A percentile compares a stretch with the other conserved stretches of the same genome.
Evolutionary conservation across 2,329 filamentous ascomycete species (phyloP).

Genomic region (Colletotrichum orbiculare): DNA sequence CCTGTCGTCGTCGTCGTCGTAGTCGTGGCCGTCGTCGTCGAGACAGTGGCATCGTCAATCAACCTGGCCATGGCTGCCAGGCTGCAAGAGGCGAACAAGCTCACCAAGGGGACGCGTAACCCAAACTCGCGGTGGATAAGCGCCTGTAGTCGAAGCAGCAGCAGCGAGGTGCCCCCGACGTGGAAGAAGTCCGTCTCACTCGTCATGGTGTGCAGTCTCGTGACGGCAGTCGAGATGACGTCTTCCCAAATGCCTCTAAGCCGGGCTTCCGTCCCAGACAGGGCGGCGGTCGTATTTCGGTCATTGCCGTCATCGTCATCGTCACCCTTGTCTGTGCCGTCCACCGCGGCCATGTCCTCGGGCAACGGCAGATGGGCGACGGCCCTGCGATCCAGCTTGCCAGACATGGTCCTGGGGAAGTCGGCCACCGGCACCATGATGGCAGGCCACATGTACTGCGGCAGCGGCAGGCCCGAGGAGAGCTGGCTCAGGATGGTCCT

Average conservation of each 20-base stretch:
- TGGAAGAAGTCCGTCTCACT: conserved; percentile 47
- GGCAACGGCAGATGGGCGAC: neutral
- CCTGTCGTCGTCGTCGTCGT: no score
- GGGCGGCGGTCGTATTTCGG: no score
- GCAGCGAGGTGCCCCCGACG: conserved; percentile 50
- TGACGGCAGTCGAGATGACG: neutral
- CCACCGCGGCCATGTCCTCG: neutral
- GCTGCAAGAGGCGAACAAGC: conserved; percentile 49
- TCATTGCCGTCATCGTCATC: neutral
- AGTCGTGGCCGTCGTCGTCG: conserved; percentile 40
- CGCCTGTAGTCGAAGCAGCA: conserved; percentile 47
- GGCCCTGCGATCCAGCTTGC: neutral
- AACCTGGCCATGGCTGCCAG: conserved; percentile 48
- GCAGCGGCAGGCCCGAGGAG: neutral
- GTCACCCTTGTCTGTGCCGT: neutral
- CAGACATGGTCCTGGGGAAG: neutral
- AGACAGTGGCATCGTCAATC: conserved; percentile 34
- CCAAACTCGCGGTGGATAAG: conserved; percentile 45
- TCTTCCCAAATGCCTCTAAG: neutral
- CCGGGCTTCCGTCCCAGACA: neutral
- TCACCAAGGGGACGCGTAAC: conserved; percentile 41
- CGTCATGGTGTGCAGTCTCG: neutral
- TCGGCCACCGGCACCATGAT: neutral
- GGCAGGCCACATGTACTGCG: neutral
- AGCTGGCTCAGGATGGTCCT: no score